These are phyloP conservation scores for Sergeia podlipaevii DNA, from an alignment of 208 protist genomes.

Conservation along the genomic window DNA sequence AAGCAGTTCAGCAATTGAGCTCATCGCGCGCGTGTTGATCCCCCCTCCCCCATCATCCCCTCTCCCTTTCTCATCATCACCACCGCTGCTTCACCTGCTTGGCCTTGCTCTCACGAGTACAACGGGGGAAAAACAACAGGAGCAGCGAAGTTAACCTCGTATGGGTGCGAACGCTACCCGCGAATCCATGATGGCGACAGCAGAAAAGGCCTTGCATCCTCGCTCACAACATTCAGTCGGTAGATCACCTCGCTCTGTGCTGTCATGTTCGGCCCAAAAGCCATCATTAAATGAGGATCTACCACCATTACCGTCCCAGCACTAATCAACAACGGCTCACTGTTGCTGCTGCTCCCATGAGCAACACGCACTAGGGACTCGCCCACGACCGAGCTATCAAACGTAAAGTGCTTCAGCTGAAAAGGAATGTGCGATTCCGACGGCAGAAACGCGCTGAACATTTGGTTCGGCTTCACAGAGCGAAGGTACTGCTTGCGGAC, in stretches of 20 bases:
- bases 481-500: slow-evolving; percentile 69
- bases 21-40: too few relatives aligned
- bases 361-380: slow-evolving; percentile 11
- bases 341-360: not conserved
- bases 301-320: slow-evolving; percentile 69
- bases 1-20: too few relatives aligned
- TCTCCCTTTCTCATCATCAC: too few relatives aligned
- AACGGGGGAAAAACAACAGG: slow-evolving; percentile 76
- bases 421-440: slow-evolving; percentile 69
- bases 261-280: slow-evolving; percentile 65
- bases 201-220: slow-evolving; percentile 45
- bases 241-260: slow-evolving; percentile 50
- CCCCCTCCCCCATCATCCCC: not conserved
- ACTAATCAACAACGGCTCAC: slow-evolving; percentile 13
- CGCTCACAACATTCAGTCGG: slow-evolving; percentile 56
- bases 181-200: slow-evolving; percentile 72
- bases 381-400: slow-evolving; percentile 49
- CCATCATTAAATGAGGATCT: slow-evolving; percentile 83
- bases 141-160: slow-evolving; percentile 69
- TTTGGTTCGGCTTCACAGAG: slow-evolving; percentile 24
- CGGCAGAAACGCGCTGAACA: slow-evolving; percentile 54
- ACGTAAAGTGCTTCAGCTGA: slow-evolving; percentile 67
- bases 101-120: slow-evolving; percentile 10
- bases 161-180: slow-evolving; percentile 66
- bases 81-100: too few relatives aligned